phyloP scores from a whole-genome alignment of 495 filamentous ascomycete species.

The Penicillium soppii region DNA sequence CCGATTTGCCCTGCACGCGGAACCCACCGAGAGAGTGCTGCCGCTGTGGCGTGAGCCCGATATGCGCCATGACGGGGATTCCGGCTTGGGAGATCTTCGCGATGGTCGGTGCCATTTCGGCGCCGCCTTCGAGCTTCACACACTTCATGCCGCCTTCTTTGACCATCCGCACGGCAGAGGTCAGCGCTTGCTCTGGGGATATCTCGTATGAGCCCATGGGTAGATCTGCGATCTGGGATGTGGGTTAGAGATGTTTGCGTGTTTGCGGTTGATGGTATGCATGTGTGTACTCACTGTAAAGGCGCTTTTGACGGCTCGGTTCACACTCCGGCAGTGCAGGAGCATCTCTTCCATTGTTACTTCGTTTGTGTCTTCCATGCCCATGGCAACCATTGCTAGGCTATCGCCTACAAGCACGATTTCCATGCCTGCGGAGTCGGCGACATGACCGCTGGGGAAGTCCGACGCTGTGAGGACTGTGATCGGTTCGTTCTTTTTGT shows the following conservation, averaged over 20 bases:
- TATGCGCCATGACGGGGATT: conserved; percentile 90
- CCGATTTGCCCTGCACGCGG: conserved; percentile 88
- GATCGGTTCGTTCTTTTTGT: conserved; percentile 84
- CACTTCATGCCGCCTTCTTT: conserved; percentile 88
- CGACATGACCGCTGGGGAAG: conserved; percentile 87
- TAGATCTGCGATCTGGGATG: conserved; percentile 75
- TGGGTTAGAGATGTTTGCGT: background rate
- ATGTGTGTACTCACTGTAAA: conserved; percentile 68
- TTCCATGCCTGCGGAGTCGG: conserved; percentile 91
- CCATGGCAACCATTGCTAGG: conserved; percentile 95
- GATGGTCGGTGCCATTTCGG: conserved; percentile 85
- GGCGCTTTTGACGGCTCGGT: conserved; percentile 72
- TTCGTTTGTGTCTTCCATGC: conserved; percentile 93
- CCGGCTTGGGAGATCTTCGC: conserved; percentile 79
- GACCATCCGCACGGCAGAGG: conserved; percentile 80
- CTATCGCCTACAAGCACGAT: conserved; percentile 94
- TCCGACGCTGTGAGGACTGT: conserved; percentile 96
- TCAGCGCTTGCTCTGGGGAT: conserved; percentile 77
- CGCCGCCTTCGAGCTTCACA: conserved; percentile 92
- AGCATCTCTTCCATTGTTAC: conserved; percentile 90
- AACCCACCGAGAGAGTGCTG: conserved; percentile 92
- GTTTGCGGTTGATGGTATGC: background rate
- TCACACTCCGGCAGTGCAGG: conserved; percentile 88
- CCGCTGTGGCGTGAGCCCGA: conserved; percentile 92
- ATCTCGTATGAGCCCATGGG: conserved; percentile 98